Percentiles rank a stretch among this genome's conserved stretches.
Evolutionary conservation across 1,284 basidiomycete genomes (phyloP).

Genomic region (Apiotrichum montevideense): DNA sequence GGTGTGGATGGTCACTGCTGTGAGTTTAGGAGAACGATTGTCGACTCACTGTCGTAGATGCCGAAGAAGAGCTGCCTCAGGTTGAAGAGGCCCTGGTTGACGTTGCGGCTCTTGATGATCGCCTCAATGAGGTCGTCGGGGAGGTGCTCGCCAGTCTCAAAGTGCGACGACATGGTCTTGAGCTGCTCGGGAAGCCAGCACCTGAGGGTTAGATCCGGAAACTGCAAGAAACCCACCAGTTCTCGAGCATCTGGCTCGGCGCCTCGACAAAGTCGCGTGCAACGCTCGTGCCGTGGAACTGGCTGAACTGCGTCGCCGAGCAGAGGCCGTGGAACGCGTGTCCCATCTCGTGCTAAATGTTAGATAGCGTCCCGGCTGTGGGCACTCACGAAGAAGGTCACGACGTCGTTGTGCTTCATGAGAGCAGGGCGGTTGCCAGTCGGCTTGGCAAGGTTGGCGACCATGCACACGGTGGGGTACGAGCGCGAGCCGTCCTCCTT

Average conservation of each 20-base stretch:
- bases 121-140: slow-evolving; percentile 17
- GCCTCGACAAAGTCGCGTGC: slow-evolving; percentile 74
- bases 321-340: slow-evolving; percentile 79
- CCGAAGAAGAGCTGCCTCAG: slow-evolving; percentile 22
- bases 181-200: slow-evolving; percentile 23
- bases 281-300: slow-evolving; percentile 66
- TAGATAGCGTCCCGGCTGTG: slow-evolving; percentile 19
- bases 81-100: slow-evolving; percentile 19
- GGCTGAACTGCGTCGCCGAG: slow-evolving; percentile 62
- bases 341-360: slow-evolving; percentile 57
- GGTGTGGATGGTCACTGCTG: slow-evolving; percentile 15
- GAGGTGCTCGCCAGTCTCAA: slow-evolving; percentile 17
- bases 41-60: slow-evolving; percentile 13
- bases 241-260: slow-evolving; percentile 83
- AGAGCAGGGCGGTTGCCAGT: slow-evolving; percentile 65
- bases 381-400: slow-evolving; percentile 5
- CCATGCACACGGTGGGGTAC: slow-evolving; percentile 48
- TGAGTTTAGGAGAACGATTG: neutral
- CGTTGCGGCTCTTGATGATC: slow-evolving; percentile 19
- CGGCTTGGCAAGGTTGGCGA: slow-evolving; percentile 53
- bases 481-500: slow-evolving; percentile 29
- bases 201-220: neutral
- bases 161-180: slow-evolving; percentile 20
- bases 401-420: slow-evolving; percentile 65
- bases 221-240: slow-evolving; percentile 65